Conservation (phyloP, 768 basidiomycete species). For the Suillus americanus region DNA sequence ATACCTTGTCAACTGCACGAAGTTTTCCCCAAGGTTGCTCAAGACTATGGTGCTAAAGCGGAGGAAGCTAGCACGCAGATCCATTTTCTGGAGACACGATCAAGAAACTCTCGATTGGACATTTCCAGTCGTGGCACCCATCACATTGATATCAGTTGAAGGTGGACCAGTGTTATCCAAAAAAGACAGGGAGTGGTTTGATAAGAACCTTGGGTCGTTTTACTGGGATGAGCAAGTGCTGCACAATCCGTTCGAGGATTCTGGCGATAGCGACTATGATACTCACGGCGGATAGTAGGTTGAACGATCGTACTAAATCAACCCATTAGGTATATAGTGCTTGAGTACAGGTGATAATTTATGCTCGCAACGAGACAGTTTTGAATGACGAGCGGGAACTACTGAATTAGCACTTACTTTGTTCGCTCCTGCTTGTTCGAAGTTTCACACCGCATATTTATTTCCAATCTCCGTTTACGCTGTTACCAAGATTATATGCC, state of each 20-base stretch:
- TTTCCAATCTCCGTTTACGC: not conserved
- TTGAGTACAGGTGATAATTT: not conserved
- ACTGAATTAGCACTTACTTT: no score
- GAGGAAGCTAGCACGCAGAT: not conserved
- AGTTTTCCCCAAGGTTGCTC: not conserved
- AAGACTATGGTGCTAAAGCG: not conserved
- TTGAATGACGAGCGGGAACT: not conserved
- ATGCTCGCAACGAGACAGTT: not conserved
- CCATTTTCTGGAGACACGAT: not conserved
- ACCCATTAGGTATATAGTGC: not conserved
- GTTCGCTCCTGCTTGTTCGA: not conserved
- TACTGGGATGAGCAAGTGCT: constrained; percentile 4
- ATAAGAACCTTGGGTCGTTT: constrained; percentile 2
- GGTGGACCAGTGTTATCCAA: constrained; percentile 2
- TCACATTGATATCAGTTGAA: constrained; percentile 4
- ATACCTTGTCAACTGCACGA: not conserved
- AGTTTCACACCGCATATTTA: no score
- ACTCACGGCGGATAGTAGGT: not conserved
- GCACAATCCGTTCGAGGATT: not conserved
- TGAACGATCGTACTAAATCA: not conserved
- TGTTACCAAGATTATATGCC: not conserved
- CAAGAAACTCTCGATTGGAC: not conserved
- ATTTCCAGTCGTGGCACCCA: constrained; percentile 6
- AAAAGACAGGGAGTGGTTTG: constrained; percentile 6
- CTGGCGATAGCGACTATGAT: not conserved